Conservation (phyloP, 352 stramenopile species). For the Thalassiosira sp. region DNA sequence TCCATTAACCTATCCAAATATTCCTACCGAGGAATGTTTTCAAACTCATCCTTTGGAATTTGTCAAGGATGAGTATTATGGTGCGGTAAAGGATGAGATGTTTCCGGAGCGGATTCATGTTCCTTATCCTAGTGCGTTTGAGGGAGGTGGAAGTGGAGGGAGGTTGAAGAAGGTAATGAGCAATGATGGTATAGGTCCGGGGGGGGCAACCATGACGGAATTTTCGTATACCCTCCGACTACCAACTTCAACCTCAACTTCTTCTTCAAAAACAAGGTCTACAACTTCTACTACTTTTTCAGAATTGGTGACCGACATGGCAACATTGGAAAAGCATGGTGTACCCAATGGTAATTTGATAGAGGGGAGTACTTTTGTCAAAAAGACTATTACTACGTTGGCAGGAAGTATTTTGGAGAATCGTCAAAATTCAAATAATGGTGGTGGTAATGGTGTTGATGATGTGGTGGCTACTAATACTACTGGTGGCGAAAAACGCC, state of each 20-base stretch:
- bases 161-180: neutral
- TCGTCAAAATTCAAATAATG: no score
- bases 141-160: neutral
- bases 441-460: neutral
- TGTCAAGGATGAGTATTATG: conserved; percentile 27
- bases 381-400: neutral
- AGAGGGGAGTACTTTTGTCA: neutral
- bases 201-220: conserved; percentile 24
- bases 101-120: conserved; percentile 27
- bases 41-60: conserved; percentile 17
- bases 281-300: neutral
- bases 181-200: neutral
- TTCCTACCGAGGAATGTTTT: conserved; percentile 27
- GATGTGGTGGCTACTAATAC: neutral
- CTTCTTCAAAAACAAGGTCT: neutral
- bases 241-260: conserved; percentile 4
- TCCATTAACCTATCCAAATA: conserved; percentile 25
- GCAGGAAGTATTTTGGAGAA: no score
- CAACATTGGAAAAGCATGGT: neutral
- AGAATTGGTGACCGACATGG: neutral
- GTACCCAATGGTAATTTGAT: neutral
- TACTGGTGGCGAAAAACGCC: no score
- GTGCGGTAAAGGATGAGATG: neutral
- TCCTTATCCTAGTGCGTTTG: conserved; percentile 4
- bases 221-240: conserved; percentile 27